These are phyloP conservation scores for Aspergillus awamori DNA, from an alignment of 2,329 filamentous ascomycete genomes.

Conservation along the genomic window DNA sequence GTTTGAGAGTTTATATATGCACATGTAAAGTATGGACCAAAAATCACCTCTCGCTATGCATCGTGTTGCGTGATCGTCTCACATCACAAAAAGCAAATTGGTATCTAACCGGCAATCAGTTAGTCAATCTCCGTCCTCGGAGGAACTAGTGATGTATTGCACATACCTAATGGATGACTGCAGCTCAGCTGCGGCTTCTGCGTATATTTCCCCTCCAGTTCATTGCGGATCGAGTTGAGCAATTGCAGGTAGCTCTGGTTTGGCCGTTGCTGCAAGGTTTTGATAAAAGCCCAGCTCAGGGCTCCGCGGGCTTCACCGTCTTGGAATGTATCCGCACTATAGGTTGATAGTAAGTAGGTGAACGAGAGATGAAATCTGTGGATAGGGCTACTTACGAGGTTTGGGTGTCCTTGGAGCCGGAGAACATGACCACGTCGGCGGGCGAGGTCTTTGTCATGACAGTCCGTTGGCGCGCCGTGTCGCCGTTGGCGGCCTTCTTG, in stretches of 20 bases:
- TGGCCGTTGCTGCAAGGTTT: conserved; percentile 82
- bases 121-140: conserved; percentile 1
- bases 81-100: conserved; percentile 70
- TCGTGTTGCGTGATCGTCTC: conserved; percentile 22
- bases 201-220: conserved; percentile 81
- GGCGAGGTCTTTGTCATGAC: conserved; percentile 88
- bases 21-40: background rate
- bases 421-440: conserved; percentile 97
- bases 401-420: conserved; percentile 92
- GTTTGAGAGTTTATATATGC: background rate
- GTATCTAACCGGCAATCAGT: conserved; percentile 53
- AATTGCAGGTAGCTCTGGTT: conserved; percentile 94
- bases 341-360: background rate
- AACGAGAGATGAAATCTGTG: background rate
- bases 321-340: conserved; percentile 86
- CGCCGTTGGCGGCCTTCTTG: conserved; percentile 81
- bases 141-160: conserved; percentile 8
- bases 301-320: conserved; percentile 87
- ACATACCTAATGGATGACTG: conserved; percentile 90
- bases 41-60: conserved; percentile 1
- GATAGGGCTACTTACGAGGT: conserved; percentile 54
- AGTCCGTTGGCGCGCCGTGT: conserved; percentile 76
- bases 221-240: conserved; percentile 88
- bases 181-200: conserved; percentile 97
- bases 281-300: conserved; percentile 97